Conservation (phyloP, 768 basidiomycete genomes). For the Boletus speciosus region DNA sequence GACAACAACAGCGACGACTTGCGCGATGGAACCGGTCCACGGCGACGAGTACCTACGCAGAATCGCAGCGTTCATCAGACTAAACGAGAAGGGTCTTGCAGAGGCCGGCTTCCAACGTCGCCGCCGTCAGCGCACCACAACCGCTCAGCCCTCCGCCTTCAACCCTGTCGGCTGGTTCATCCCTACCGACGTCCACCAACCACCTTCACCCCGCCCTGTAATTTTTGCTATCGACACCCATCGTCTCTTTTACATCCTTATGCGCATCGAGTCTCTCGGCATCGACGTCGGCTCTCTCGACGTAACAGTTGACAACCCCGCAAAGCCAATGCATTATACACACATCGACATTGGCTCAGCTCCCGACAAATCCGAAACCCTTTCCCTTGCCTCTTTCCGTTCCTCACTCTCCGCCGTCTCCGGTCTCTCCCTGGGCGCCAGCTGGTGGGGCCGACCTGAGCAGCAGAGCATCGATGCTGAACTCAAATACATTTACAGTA, state of each 20-base stretch:
- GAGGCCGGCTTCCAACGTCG: conserved; percentile 55
- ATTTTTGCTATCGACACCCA: conserved; percentile 71
- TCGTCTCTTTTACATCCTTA: conserved; percentile 84
- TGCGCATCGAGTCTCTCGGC: conserved; percentile 81
- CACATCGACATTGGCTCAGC: conserved; percentile 45
- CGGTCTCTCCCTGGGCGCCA: conserved; percentile 63
- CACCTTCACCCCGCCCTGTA: conserved; percentile 51
- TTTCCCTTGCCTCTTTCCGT: conserved; percentile 70
- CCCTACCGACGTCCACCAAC: conserved; percentile 19
- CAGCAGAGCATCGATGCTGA: conserved; percentile 63
- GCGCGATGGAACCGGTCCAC: conserved; percentile 47
- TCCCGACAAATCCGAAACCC: conserved; percentile 65
- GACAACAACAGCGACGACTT: conserved; percentile 11
- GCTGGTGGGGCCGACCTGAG: conserved; percentile 68
- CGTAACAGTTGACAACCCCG: conserved; percentile 66
- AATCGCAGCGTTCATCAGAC: conserved; percentile 66
- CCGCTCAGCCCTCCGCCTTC: conserved; percentile 41
- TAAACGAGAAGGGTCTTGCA: conserved; percentile 71
- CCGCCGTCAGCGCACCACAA: conserved; percentile 34
- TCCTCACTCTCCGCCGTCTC: conserved; percentile 78
- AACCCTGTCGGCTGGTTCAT: conserved; percentile 64
- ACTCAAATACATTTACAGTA: conserved; percentile 83
- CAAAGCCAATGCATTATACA: conserved; percentile 73
- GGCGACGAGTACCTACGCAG: conserved; percentile 77
- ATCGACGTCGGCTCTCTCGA: conserved; percentile 78